These are phyloP conservation scores for Hyphopichia khmerensis DNA, from an alignment of 1,139 yeast species.

Conservation along the genomic window DNA sequence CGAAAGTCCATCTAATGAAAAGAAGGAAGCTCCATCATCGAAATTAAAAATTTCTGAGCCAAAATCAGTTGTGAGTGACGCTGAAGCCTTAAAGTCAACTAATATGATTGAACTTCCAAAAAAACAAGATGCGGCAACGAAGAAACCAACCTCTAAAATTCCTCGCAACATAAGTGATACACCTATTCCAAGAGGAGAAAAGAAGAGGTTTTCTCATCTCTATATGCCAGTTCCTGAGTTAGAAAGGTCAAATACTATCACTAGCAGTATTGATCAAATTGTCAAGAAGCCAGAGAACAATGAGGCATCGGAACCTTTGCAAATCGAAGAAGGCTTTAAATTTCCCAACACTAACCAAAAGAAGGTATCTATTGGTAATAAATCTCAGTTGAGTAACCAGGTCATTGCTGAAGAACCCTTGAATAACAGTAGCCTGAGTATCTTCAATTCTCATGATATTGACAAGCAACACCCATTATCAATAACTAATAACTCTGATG, in stretches of 20 bases:
- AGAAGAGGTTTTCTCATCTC: slow-evolving; percentile 12
- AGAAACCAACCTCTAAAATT: neutral
- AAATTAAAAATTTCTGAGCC: neutral
- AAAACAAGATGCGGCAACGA: neutral
- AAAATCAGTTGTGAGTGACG: neutral
- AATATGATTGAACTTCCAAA: neutral
- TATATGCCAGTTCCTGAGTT: slow-evolving; percentile 18
- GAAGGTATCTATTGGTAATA: neutral
- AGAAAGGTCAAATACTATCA: neutral
- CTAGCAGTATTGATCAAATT: slow-evolving; percentile 1
- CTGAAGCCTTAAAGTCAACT: neutral
- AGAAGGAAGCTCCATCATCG: neutral
- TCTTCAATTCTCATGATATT: neutral
- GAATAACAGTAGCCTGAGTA: neutral
- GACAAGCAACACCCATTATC: neutral
- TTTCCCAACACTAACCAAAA: slow-evolving; percentile 2
- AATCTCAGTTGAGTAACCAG: neutral
- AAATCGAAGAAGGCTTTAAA: neutral
- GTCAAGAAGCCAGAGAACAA: neutral
- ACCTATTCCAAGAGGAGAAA: slow-evolving; percentile 20
- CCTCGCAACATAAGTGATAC: slow-evolving; percentile 10
- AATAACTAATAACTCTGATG: neutral
- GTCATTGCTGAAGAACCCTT: neutral
- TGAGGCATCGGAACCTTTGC: neutral
- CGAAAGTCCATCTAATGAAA: neutral